Percentiles rank a stretch among this genome's conserved stretches.
phyloP scores from a whole-genome alignment of 106 monocot genomes.

The Acanthochlamys bracteata region DNA sequence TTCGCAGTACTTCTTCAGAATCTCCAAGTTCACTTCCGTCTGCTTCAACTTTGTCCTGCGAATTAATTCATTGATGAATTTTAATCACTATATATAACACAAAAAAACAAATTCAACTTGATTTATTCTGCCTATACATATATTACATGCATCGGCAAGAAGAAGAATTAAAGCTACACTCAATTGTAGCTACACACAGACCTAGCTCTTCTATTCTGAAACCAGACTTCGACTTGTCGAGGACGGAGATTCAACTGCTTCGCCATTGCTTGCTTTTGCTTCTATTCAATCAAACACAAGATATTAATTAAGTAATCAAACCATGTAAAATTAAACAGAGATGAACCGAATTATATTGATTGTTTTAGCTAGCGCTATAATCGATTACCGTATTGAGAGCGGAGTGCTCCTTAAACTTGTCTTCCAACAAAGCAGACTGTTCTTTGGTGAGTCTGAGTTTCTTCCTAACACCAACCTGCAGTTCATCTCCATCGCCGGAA shows the following conservation, averaged over 20 bases:
- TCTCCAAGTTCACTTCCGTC: constrained; percentile 32
- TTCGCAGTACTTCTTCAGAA: constrained; percentile 29
- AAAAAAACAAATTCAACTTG: background rate
- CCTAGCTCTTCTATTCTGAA: constrained; percentile 47
- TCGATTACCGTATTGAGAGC: constrained; percentile 26
- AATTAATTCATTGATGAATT: background rate
- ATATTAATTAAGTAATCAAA: background rate
- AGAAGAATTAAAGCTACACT: no score
- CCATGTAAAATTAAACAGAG: background rate
- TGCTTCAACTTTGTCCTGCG: constrained; percentile 43
- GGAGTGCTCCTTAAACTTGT: constrained; percentile 25
- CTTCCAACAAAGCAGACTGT: constrained; percentile 27
- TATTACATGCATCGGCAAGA: background rate
- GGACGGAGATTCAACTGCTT: constrained; percentile 30
- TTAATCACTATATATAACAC: no score
- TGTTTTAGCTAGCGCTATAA: no score
- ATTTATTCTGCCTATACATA: background rate
- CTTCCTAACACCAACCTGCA: constrained; percentile 21
- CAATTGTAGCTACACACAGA: no score
- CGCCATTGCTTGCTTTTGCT: constrained; percentile 34
- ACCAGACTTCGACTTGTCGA: constrained; percentile 50
- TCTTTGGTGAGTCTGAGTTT: constrained; percentile 41
- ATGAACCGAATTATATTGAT: background rate
- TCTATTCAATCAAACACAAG: constrained; percentile 7
- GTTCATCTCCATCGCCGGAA: constrained; percentile 8